Evolutionary conservation across 768 basidiomycete genomes (phyloP).

Genomic region (Dendrothele bispora): DNA sequence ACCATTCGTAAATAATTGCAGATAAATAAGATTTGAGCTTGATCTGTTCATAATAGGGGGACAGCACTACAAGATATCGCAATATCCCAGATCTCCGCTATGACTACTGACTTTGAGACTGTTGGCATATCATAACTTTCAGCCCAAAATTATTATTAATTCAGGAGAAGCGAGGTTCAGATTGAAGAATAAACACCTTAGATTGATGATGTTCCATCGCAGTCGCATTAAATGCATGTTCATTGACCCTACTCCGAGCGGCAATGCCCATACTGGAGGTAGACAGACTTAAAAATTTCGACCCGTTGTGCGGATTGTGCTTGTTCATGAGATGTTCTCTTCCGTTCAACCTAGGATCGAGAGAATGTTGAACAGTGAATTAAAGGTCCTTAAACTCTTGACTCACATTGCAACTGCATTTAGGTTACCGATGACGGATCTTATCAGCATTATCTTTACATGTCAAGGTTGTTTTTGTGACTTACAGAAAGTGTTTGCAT

Average conservation of each 20-base stretch:
- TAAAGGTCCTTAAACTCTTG: background rate
- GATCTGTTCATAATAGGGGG: no score
- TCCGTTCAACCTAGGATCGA: conserved; percentile 2
- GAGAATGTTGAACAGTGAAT: background rate
- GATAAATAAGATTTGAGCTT: no score
- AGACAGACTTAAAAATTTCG: no score
- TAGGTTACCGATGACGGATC: no score
- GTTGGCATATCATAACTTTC: conserved; percentile 1
- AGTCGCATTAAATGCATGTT: background rate
- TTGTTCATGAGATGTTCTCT: background rate
- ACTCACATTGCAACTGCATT: conserved; percentile 4
- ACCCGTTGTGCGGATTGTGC: background rate
- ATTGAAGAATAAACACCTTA: background rate
- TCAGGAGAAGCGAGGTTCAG: background rate
- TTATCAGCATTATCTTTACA: no score
- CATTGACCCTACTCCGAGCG: background rate
- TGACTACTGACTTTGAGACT: background rate
- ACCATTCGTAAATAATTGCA: no score
- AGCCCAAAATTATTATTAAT: background rate
- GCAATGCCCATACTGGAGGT: background rate
- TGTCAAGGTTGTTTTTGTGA: background rate
- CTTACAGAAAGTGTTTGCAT: conserved; percentile 52
- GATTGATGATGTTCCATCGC: background rate
- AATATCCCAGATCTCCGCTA: background rate
- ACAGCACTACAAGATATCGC: no score